phyloP scores from a whole-genome alignment of 2,329 filamentous ascomycete genomes.

The Diaporthe batatas region DNA sequence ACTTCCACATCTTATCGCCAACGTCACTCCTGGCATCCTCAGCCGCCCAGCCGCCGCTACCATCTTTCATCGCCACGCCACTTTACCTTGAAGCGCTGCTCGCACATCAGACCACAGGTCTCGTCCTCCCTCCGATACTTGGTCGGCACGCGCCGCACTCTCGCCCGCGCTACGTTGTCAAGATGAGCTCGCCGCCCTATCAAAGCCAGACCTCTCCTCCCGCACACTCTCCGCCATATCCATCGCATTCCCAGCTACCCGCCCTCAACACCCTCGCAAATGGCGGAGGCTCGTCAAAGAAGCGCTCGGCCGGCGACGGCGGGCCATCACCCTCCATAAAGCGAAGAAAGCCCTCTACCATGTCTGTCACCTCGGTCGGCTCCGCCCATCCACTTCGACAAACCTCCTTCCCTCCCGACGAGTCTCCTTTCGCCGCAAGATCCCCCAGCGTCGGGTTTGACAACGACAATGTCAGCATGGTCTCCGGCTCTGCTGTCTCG shows the following conservation, averaged over 20 bases:
- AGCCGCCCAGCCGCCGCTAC: too few relatives aligned
- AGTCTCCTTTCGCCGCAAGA: slow-evolving; percentile 67
- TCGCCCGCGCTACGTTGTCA: slow-evolving; percentile 30
- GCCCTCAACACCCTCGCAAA: slow-evolving; percentile 45
- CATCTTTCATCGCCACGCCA: not conserved
- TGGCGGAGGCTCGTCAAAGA: slow-evolving; percentile 65
- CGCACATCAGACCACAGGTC: not conserved
- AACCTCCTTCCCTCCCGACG: slow-evolving; percentile 82
- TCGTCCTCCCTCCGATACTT: not conserved
- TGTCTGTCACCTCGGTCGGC: slow-evolving; percentile 64
- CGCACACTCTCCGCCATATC: slow-evolving; percentile 68
- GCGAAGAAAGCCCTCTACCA: slow-evolving; percentile 77
- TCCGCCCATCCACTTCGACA: slow-evolving; percentile 80
- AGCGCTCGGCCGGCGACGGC: slow-evolving; percentile 68
- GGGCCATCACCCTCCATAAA: slow-evolving; percentile 66
- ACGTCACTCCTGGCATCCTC: not conserved
- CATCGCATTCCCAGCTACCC: slow-evolving; percentile 64
- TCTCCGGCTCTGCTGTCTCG: slow-evolving; percentile 72
- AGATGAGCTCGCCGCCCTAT: slow-evolving; percentile 70
- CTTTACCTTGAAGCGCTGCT: too few relatives aligned
- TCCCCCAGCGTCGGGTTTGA: slow-evolving; percentile 73
- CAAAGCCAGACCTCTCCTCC: slow-evolving; percentile 58
- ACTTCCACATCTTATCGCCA: not conserved
- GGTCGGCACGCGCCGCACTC: not conserved
- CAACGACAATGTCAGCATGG: slow-evolving; percentile 70